These are phyloP conservation scores for Xylaria polymorpha DNA, from an alignment of 2,329 filamentous ascomycete genomes.

Conservation along the genomic window DNA sequence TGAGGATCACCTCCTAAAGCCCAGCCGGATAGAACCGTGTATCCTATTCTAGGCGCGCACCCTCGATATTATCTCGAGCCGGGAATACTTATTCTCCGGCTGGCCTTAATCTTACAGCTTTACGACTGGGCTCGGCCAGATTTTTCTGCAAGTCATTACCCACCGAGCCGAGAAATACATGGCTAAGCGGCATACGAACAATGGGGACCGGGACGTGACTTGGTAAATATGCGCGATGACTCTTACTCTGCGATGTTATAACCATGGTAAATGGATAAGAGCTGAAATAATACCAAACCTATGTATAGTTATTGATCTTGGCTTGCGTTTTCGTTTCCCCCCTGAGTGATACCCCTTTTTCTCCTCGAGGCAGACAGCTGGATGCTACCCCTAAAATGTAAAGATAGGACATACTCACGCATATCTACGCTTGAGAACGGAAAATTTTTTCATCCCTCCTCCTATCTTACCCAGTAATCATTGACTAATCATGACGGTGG, in stretches of 20 bases:
- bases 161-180: neutral
- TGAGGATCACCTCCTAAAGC: conserved; percentile 20
- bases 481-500: conserved; percentile 22
- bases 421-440: conserved; percentile 4
- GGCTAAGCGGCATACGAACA: conserved; percentile 5
- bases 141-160: conserved; percentile 2
- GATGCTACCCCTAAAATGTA: conserved; percentile 15
- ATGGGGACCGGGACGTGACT: conserved; percentile 4
- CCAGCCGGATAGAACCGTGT: conserved; percentile 5
- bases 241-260: neutral
- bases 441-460: conserved; percentile 17
- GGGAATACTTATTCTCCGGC: neutral
- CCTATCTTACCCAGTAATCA: conserved; percentile 25
- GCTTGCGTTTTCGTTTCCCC: conserved; percentile 17
- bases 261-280: conserved; percentile 2
- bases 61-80: neutral
- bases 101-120: conserved; percentile 8
- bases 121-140: conserved; percentile 15
- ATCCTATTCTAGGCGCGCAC: neutral
- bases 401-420: conserved; percentile 8
- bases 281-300: conserved; percentile 25
- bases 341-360: conserved; percentile 24
- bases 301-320: conserved; percentile 29
- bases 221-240: neutral
- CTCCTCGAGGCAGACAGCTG: neutral